phyloP scores from a whole-genome alignment of 148 eudicot species.

The Diospyros kaki region DNA sequence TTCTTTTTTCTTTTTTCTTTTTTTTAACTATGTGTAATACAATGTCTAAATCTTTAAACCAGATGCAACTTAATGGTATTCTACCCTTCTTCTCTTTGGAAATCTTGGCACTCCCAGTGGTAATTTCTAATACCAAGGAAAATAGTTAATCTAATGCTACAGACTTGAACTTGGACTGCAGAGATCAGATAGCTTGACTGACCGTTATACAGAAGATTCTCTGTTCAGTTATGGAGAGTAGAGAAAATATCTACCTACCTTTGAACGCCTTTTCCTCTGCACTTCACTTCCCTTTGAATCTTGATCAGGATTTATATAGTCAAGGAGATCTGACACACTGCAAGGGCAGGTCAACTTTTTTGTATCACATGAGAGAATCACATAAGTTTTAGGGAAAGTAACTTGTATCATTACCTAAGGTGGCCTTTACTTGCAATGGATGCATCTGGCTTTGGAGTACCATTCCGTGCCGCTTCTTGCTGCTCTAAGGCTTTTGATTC shows the following conservation, averaged over 20 bases:
- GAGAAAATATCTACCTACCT: slow-evolving; percentile 46
- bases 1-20: too few species aligned
- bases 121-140: background rate
- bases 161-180: background rate
- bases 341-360: slow-evolving; percentile 26
- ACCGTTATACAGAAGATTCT: background rate
- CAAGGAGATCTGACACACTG: slow-evolving; percentile 99
- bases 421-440: slow-evolving; percentile 99
- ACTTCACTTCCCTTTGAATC: slow-evolving; percentile 70
- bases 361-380: slow-evolving; percentile 11
- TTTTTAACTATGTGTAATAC: too few species aligned
- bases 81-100: too few species aligned
- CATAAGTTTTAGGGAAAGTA: slow-evolving; percentile 10
- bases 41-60: too few species aligned
- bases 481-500: slow-evolving; percentile 96
- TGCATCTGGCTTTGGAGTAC: slow-evolving; percentile 96
- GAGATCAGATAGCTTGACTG: background rate
- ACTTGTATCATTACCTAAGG: slow-evolving; percentile 70
- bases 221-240: background rate
- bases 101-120: background rate
- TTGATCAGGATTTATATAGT: slow-evolving; percentile 84
- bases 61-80: too few species aligned
- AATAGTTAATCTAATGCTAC: background rate
- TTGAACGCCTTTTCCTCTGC: slow-evolving; percentile 79
- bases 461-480: slow-evolving; percentile 90